Conservation (phyloP, 371 early-diverging fungal species). For the Mortierella sp. region DNA sequence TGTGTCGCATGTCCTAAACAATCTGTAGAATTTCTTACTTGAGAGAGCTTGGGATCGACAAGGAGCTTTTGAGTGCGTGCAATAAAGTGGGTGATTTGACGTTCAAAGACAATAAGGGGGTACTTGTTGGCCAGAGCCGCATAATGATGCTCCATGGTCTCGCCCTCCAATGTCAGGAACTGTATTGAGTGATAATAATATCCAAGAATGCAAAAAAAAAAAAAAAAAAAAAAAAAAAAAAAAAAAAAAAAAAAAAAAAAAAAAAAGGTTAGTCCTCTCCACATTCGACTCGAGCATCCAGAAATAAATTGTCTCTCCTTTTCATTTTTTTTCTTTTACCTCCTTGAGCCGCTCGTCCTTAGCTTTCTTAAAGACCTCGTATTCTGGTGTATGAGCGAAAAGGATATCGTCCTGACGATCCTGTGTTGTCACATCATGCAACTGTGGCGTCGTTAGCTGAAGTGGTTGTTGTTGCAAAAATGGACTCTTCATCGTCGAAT, state of each 20-base stretch:
- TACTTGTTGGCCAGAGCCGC: conserved; percentile 60
- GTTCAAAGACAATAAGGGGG: conserved; percentile 56
- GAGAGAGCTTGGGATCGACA: conserved; percentile 42
- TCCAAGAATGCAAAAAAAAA: too few species aligned
- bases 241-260: neutral
- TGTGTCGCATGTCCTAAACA: neutral
- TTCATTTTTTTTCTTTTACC: conserved; percentile 16
- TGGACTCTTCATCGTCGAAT: neutral
- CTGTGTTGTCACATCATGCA: conserved; percentile 43
- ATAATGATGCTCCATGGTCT: conserved; percentile 59
- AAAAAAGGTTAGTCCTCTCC: neutral
- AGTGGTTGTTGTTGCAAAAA: conserved; percentile 3
- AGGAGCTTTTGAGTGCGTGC: conserved; percentile 42
- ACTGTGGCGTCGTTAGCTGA: neutral
- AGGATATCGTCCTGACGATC: conserved; percentile 53
- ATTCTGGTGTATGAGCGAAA: conserved; percentile 45
- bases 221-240: too few species aligned
- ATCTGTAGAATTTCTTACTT: neutral
- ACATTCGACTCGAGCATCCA: neutral
- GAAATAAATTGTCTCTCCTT: neutral
- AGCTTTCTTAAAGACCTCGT: conserved; percentile 24
- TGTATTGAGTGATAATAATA: neutral
- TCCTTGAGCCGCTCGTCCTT: conserved; percentile 51
- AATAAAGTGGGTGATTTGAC: conserved; percentile 51
- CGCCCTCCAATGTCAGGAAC: conserved; percentile 57